phyloP scores from a whole-genome alignment of 1,139 yeast genomes.

The Dujonia santamariae region DNA sequence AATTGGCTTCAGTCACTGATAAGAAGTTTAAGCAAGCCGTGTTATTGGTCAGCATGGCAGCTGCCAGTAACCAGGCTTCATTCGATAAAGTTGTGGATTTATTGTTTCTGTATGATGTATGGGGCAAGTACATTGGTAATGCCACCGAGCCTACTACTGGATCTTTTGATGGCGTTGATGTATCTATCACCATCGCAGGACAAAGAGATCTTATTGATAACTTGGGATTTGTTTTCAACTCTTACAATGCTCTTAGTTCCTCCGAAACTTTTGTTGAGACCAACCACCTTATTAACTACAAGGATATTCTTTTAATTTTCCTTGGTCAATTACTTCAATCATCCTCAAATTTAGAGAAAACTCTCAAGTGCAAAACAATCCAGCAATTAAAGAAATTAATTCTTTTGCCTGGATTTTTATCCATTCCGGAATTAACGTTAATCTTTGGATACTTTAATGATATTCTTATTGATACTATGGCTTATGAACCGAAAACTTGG shows the following conservation, averaged over 20 bases:
- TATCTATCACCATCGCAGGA: slow-evolving; percentile 45
- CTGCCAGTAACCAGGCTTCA: slow-evolving; percentile 31
- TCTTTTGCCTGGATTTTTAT: slow-evolving; percentile 44
- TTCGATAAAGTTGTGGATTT: slow-evolving; percentile 46
- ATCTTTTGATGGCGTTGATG: slow-evolving; percentile 18
- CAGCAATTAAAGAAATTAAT: slow-evolving; percentile 60
- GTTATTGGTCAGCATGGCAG: slow-evolving; percentile 55
- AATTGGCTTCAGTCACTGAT: slow-evolving; percentile 46
- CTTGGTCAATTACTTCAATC: slow-evolving; percentile 66
- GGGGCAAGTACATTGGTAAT: slow-evolving; percentile 36
- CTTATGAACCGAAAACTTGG: slow-evolving; percentile 36
- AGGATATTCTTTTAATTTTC: slow-evolving; percentile 65
- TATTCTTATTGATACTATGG: slow-evolving; percentile 39
- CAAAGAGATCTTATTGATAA: slow-evolving; percentile 62
- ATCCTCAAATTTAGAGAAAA: slow-evolving; percentile 62
- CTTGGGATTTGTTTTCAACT: slow-evolving; percentile 49
- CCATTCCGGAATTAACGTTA: slow-evolving; percentile 53
- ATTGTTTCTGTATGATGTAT: slow-evolving; percentile 28
- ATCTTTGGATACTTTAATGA: slow-evolving; percentile 68
- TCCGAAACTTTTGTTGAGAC: slow-evolving; percentile 9
- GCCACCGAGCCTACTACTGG: slow-evolving; percentile 1
- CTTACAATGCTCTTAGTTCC: slow-evolving; percentile 15
- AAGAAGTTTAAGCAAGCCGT: slow-evolving; percentile 62
- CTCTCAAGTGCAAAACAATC: slow-evolving; percentile 64
- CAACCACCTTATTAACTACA: slow-evolving; percentile 28